A percentile compares a stretch with the other conserved stretches of the same genome.
Conservation (phyloP, 1,284 basidiomycete genomes). For the Ganoderma leucocontextum region DNA sequence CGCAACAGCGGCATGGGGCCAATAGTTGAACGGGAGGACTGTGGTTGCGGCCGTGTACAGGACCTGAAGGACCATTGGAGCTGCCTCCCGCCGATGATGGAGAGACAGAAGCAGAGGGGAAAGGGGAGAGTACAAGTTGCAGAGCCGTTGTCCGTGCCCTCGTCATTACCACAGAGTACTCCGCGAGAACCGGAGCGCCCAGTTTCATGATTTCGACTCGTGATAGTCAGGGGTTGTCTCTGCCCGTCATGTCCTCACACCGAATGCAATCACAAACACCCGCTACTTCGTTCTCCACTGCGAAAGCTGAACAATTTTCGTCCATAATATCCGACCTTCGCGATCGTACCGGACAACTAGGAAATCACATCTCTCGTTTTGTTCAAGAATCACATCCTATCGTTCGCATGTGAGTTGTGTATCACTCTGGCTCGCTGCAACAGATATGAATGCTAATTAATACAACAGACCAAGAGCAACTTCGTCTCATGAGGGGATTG, state of each 20-base stretch:
- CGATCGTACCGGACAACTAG: not conserved
- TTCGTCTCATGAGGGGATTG: not conserved
- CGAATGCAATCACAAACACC: not conserved
- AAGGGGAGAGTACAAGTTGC: not conserved
- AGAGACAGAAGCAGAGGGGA: not conserved
- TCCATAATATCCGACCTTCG: not conserved
- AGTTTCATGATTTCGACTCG: not conserved
- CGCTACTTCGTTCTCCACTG: no score
- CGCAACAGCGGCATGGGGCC: constrained; percentile 56
- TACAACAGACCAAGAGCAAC: not conserved
- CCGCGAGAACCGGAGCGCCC: constrained; percentile 2
- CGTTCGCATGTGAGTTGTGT: not conserved
- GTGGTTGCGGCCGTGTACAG: constrained; percentile 39
- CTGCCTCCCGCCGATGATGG: not conserved
- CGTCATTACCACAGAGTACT: not conserved
- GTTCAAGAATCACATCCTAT: not conserved
- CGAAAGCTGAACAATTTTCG: not conserved
- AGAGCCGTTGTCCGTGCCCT: not conserved
- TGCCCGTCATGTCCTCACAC: not conserved
- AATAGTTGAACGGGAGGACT: constrained; percentile 49
- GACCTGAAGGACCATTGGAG: constrained; percentile 46
- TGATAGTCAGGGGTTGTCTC: not conserved
- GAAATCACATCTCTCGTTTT: not conserved
- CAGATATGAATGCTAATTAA: no score
- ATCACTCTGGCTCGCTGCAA: not conserved